Percentiles rank a stretch among this genome's conserved stretches.
Evolutionary conservation across 352 stramenopile genomes (phyloP).

Genomic region (Phytopythium litorale): DNA sequence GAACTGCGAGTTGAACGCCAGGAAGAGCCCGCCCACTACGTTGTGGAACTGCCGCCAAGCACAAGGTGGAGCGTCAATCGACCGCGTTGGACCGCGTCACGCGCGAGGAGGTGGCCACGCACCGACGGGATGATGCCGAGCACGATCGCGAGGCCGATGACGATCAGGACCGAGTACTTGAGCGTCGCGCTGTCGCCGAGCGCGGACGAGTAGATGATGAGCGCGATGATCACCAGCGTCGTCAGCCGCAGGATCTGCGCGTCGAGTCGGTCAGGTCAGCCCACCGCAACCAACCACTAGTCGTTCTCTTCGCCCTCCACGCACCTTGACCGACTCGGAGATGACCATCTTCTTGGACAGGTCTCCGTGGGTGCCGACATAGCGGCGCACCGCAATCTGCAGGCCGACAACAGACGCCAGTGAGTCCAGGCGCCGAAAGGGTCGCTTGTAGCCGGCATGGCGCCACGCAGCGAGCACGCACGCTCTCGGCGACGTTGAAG

Average conservation of each 20-base stretch:
- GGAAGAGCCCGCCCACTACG: conserved; percentile 77
- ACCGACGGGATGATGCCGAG: conserved; percentile 84
- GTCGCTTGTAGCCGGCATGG: too few relatives aligned
- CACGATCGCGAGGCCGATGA: conserved; percentile 80
- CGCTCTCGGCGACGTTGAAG: conserved; percentile 86
- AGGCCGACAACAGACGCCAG: neutral
- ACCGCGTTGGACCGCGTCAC: neutral
- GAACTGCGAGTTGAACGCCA: conserved; percentile 89
- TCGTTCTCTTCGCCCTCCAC: neutral
- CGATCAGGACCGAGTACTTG: conserved; percentile 81
- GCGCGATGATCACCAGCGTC: conserved; percentile 68
- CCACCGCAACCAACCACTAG: neutral
- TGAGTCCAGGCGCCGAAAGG: too few relatives aligned
- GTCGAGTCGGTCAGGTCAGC: neutral
- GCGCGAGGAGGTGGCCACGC: neutral
- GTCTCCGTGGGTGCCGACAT: conserved; percentile 77
- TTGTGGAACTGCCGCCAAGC: conserved; percentile 61
- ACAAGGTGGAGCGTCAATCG: neutral
- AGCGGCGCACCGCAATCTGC: conserved; percentile 69
- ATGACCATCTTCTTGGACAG: conserved; percentile 88
- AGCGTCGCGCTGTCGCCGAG: conserved; percentile 64
- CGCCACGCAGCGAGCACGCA: conserved; percentile 20
- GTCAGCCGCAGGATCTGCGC: conserved; percentile 73
- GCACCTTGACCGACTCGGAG: conserved; percentile 84
- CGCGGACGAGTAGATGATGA: conserved; percentile 85